Base-by-base conservation (phyloP, 2,329 filamentous ascomycete genomes). In the Xylaria hypoxylon region DNA sequence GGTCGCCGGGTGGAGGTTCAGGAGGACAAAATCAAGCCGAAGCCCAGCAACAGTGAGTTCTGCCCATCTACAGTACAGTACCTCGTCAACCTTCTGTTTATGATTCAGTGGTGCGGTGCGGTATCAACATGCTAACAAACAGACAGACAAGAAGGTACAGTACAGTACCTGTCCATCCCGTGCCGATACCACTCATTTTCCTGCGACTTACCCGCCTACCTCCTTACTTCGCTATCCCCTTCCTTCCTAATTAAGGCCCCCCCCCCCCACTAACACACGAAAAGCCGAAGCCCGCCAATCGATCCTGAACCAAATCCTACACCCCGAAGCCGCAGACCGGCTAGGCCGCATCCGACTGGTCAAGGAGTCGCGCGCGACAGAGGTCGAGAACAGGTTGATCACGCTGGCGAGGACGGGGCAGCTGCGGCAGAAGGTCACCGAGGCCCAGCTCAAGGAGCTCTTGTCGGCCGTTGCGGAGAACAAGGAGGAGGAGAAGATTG, bases 331-430 rank as follows among this genome's bases (percentile, higher is more conserved):
- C 19, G 92, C 93, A 67, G 96, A 99, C 82, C 92, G 96, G 15
- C 87, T 99, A 1, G 93, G 93, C 64, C 93, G 96, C 71, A 98
- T 99, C 82, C 91, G 95, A 38, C 89, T 99, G 67, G 96, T 99
- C 77, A 98, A 98, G 82, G 93, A 94, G 78, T 90, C 91, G 73
- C 92, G 96, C 75, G 96, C 96, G 40, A 87, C 86, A 68, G 94
- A 97, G 76, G 89, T 99, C 64, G 96, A 99, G 84, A 94, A 96
- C 85, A 83, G 95, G 57, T 87, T 99, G 63, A 94, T 99, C 79
- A 94, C 91, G 89, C 87, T 99, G 64, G 95, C 96, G 65, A 89
- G 94, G 75, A 88, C 90, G 26, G 94, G 95, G 26, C 96, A 98
- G 83, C 84, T 99, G 74, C 85, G 93, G 61, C 83, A 88, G 68